These are phyloP conservation scores for Hyaloperonospora brassicae DNA, from an alignment of 352 stramenopile genomes.

Conservation along the genomic window DNA sequence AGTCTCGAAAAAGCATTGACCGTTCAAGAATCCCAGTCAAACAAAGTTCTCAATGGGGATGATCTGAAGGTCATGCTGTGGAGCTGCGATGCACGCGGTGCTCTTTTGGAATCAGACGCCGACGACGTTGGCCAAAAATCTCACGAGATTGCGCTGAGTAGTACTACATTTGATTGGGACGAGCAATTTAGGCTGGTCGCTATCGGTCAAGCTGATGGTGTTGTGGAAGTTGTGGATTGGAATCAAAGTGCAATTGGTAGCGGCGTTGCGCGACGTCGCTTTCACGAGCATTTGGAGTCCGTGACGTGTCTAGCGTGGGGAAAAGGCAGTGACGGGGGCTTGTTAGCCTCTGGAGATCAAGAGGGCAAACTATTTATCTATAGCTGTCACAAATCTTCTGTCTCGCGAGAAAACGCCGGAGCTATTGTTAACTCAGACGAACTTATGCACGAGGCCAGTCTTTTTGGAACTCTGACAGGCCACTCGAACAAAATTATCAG, in stretches of 20 bases:
- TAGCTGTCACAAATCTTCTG: conserved; percentile 8
- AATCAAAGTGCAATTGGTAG: neutral
- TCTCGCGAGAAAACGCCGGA: neutral
- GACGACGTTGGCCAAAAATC: conserved; percentile 26
- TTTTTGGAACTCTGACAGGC: conserved; percentile 23
- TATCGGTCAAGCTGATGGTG: conserved; percentile 36
- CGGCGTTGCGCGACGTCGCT: conserved; percentile 7
- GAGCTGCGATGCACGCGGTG: conserved; percentile 30
- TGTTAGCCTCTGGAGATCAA: conserved; percentile 42
- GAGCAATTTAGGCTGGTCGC: conserved; percentile 24
- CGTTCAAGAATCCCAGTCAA: conserved; percentile 19
- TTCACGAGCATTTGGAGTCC: conserved; percentile 50
- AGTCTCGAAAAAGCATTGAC: conserved; percentile 44
- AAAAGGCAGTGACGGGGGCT: neutral
- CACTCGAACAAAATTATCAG: conserved; percentile 40
- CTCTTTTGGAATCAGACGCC: conserved; percentile 34
- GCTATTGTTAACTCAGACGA: neutral
- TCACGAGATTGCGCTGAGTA: conserved; percentile 13
- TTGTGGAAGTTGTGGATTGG: conserved; percentile 31
- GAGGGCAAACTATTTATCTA: conserved; percentile 56
- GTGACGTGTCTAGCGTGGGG: conserved; percentile 43
- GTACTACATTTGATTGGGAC: conserved; percentile 26
- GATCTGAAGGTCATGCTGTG: conserved; percentile 39
- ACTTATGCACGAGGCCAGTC: conserved; percentile 2
- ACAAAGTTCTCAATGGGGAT: conserved; percentile 2